Conservation (phyloP, 306 rosid genomes). For the Lathyrus tuberosus region DNA sequence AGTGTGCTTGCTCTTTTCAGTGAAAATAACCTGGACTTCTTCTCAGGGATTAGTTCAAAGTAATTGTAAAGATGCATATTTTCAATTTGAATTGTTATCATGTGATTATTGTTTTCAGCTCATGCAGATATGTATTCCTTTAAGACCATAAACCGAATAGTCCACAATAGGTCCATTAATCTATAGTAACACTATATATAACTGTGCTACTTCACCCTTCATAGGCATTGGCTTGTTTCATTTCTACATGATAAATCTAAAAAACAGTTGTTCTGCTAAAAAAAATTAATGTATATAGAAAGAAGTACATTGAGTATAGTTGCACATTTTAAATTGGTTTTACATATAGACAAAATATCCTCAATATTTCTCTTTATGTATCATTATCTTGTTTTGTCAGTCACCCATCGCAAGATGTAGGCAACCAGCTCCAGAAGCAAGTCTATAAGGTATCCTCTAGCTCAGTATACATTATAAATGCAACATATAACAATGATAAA, state of each 20-base stretch:
- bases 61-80: conserved; percentile 15
- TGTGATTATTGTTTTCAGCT: conserved; percentile 23
- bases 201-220: conserved; percentile 23
- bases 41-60: too few species aligned
- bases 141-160: neutral
- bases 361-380: neutral
- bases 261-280: neutral
- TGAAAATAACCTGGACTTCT: too few species aligned
- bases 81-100: conserved; percentile 9
- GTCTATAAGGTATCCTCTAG: conserved; percentile 28
- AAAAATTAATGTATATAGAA: conserved; percentile 4
- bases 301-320: conserved; percentile 15
- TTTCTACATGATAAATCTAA: too few species aligned
- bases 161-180: neutral
- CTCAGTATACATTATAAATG: neutral
- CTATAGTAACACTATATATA: conserved; percentile 10
- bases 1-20: too few species aligned
- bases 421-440: conserved; percentile 33
- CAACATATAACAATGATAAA: conserved; percentile 17
- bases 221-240: neutral
- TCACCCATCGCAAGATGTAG: conserved; percentile 22
- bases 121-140: neutral
- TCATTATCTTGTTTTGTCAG: conserved; percentile 44
- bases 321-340: conserved; percentile 18
- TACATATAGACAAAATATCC: neutral